Evolutionary conservation across 2,329 filamentous ascomycete species (phyloP).

Genomic region (Macrophomina pseudophaseolina): DNA sequence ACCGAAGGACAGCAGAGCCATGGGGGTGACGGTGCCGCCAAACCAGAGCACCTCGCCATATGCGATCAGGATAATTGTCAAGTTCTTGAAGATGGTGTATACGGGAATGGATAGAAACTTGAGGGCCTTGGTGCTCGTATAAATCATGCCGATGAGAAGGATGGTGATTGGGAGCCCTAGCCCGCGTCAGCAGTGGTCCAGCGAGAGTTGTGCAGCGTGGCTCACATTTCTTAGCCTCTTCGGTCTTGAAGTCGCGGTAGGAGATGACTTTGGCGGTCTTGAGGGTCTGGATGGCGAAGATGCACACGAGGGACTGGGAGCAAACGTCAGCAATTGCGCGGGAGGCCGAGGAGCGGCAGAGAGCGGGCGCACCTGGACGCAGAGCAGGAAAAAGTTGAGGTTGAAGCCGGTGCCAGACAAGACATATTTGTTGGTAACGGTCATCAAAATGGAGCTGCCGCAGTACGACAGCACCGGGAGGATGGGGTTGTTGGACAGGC

Average conservation of each 20-base stretch:
- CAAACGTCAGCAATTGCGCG: slow-evolving; percentile 31
- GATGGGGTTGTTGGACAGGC: slow-evolving; percentile 72
- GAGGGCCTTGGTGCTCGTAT: slow-evolving; percentile 93
- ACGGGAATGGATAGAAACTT: slow-evolving; percentile 97
- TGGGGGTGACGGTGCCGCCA: slow-evolving; percentile 84
- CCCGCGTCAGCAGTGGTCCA: slow-evolving; percentile 29
- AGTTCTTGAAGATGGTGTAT: slow-evolving; percentile 99
- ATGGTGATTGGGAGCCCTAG: slow-evolving; percentile 95
- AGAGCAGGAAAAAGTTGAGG: slow-evolving; percentile 93
- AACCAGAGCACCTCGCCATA: slow-evolving; percentile 99
- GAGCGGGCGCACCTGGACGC: slow-evolving; percentile 74
- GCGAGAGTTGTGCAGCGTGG: slow-evolving; percentile 28
- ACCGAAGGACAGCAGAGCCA: slow-evolving; percentile 91
- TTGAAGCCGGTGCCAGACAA: slow-evolving; percentile 92
- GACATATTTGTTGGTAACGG: slow-evolving; percentile 99
- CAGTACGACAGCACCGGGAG: slow-evolving; percentile 90
- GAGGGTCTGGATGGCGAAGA: slow-evolving; percentile 79
- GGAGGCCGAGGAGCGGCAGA: not conserved
- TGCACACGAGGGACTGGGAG: slow-evolving; percentile 82
- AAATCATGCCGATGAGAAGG: slow-evolving; percentile 98
- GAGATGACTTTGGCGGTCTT: slow-evolving; percentile 83
- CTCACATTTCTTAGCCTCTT: slow-evolving; percentile 92
- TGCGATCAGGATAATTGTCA: slow-evolving; percentile 98
- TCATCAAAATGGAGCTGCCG: slow-evolving; percentile 97
- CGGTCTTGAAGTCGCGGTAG: slow-evolving; percentile 80